Percentiles rank a stretch among this genome's conserved stretches.
Evolutionary conservation across 768 basidiomycete genomes (phyloP).

Genomic region (Rhizopogon rudus): DNA sequence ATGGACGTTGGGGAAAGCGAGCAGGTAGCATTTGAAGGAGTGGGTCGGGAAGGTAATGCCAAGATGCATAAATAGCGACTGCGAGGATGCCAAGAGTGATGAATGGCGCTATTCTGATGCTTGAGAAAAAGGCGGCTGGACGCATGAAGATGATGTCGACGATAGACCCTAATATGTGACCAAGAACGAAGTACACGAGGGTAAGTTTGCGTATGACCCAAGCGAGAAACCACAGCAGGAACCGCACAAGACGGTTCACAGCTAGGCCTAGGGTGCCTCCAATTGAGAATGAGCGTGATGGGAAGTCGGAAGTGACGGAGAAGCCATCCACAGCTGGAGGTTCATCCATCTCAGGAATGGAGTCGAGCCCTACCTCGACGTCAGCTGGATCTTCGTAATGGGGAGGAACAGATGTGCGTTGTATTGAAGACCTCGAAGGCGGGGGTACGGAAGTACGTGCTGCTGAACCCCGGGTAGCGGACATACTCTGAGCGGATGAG

Average conservation of each 20-base stretch:
- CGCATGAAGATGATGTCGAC: constrained; percentile 44
- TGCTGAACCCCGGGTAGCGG: constrained; percentile 31
- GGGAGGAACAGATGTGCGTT: constrained; percentile 39
- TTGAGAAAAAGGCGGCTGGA: constrained; percentile 38
- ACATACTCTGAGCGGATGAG: constrained; percentile 23
- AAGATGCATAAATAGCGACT: constrained; percentile 41
- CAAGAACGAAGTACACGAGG: constrained; percentile 36
- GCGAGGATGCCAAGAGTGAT: constrained; percentile 36
- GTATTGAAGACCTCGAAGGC: constrained; percentile 28
- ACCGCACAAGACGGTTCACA: constrained; percentile 31
- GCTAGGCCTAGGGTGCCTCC: constrained; percentile 39
- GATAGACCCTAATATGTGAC: constrained; percentile 43
- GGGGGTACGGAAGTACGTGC: constrained; percentile 34
- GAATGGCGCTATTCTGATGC: constrained; percentile 28
- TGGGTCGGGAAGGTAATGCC: constrained; percentile 33
- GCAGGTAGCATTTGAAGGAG: constrained; percentile 28
- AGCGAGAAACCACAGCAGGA: constrained; percentile 25
- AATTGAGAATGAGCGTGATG: constrained; percentile 33
- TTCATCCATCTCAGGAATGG: constrained; percentile 66
- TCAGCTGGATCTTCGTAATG: constrained; percentile 30
- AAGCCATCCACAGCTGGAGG: constrained; percentile 25
- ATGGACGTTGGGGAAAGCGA: constrained; percentile 31
- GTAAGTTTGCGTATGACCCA: constrained; percentile 25
- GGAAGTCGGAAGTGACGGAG: constrained; percentile 16
- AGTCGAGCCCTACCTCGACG: constrained; percentile 49